phyloP scores from a whole-genome alignment of 2,329 filamentous ascomycete genomes.

The Aspergillus novofumigatus region DNA sequence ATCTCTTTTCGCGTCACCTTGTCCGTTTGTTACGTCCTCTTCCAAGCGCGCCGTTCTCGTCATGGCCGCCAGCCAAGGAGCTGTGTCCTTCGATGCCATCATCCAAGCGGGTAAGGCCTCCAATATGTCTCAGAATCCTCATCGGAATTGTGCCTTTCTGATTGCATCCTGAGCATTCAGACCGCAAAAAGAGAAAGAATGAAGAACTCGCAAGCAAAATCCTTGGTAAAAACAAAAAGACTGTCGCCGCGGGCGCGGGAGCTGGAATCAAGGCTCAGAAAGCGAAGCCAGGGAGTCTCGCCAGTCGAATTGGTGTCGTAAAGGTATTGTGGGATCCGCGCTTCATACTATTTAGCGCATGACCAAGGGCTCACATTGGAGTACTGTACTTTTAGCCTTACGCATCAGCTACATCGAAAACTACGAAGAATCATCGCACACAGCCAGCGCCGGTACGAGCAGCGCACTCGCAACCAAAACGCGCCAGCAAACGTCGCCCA shows the following conservation, averaged over 20 bases:
- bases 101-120: constrained; percentile 46
- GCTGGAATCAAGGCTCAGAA: constrained; percentile 36
- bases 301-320: constrained; percentile 56
- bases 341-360: neutral
- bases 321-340: constrained; percentile 42
- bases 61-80: constrained; percentile 37
- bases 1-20: neutral
- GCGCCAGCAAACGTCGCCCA: constrained; percentile 29
- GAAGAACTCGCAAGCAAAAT: constrained; percentile 57
- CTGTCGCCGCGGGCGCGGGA: constrained; percentile 44
- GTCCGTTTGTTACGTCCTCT: neutral
- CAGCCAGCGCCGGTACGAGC: constrained; percentile 15
- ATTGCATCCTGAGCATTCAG: constrained; percentile 24
- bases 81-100: constrained; percentile 48
- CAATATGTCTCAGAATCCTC: constrained; percentile 4
- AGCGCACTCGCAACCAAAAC: constrained; percentile 20
- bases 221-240: constrained; percentile 51
- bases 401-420: constrained; percentile 36
- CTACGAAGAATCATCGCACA: constrained; percentile 37
- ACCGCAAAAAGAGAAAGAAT: constrained; percentile 52
- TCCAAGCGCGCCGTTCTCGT: constrained; percentile 1
- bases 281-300: constrained; percentile 47
- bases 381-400: constrained; percentile 29
- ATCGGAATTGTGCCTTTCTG: neutral
- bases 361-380: constrained; percentile 1